Conservation (phyloP, 352 stramenopile species). For the Aphanomyces stellatus region DNA sequence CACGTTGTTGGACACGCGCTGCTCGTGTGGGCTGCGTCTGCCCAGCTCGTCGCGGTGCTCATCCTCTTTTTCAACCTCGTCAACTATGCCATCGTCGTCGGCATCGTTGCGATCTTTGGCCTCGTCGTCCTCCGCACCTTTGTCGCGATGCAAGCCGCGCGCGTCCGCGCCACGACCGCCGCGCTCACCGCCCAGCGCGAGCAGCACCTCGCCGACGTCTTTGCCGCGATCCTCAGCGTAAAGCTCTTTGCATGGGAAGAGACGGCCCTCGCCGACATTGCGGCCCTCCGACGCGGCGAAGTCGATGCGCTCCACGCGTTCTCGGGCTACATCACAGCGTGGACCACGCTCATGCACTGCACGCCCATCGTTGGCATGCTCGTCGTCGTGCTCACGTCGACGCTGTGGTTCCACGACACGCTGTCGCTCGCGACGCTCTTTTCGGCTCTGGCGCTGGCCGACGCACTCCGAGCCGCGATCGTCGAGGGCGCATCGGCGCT, state of each 20-base stretch:
- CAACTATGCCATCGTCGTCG: conserved; percentile 27
- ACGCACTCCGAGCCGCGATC: not conserved
- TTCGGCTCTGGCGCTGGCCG: not conserved
- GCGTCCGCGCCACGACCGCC: conserved; percentile 20
- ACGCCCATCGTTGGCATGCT: conserved; percentile 25
- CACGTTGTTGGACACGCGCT: too few relatives aligned
- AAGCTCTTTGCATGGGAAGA: conserved; percentile 88
- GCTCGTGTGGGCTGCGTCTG: conserved; percentile 23
- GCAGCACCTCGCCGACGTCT: conserved; percentile 34
- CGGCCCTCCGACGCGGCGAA: conserved; percentile 36
- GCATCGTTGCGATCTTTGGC: conserved; percentile 26
- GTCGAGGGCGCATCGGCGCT: not conserved
- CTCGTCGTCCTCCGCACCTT: conserved; percentile 22
- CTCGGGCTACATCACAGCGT: conserved; percentile 30
- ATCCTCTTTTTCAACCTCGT: conserved; percentile 31
- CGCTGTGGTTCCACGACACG: not conserved
- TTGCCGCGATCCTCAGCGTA: conserved; percentile 74
- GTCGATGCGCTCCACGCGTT: conserved; percentile 41
- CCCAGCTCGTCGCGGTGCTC: conserved; percentile 26
- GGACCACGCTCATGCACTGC: conserved; percentile 40
- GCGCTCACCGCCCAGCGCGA: conserved; percentile 30
- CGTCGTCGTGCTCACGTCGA: conserved; percentile 9
- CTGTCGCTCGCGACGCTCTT: not conserved
- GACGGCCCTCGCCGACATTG: conserved; percentile 51
- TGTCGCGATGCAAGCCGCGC: conserved; percentile 1